Evolutionary conservation across 1,139 yeast genomes (phyloP), one percentile per base, ranked within the genome.

Genomic region (Blastobotrys raffinosifermentans): DNA sequence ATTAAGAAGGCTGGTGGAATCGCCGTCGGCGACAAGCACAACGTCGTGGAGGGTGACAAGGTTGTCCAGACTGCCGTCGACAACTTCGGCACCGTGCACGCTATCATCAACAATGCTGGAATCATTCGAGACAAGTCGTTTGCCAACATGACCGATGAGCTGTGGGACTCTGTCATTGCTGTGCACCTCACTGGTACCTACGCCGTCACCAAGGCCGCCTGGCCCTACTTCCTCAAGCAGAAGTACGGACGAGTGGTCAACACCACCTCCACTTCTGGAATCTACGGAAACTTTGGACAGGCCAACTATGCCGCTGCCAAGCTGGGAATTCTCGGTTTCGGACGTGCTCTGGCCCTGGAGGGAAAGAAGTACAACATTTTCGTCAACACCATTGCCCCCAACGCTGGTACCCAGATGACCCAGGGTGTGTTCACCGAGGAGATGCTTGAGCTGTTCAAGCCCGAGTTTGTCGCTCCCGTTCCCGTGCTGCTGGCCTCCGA

Each of bases 321-420:
- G 69, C 77, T 84, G 42, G 97, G 89, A 21, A 78, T 91, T 46
- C 65, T 87, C 37, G 96, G 96, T 23, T 75, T 91, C 54, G 72
- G 95, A 22, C 79, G 75, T 61, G 83, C 96, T 30, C 63, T 86
- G 47, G 96, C 97, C 18, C 70, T 83, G 49, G 98, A 91, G 67
- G 98, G 98, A 54, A 77, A 78, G 44, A 86, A 75, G 64, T 60
- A 69, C 57, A 79, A 81, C 58, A 85, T 91, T 53, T 71, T 72
- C 57, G 91, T 79, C 43, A 85, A 89, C 60, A 73, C 78, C 34
- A 81, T 87, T 61, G 97, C 97, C 32, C 98, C 98, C 43, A 96
- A 89, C 60, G 97, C 97, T 31, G 96, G 89, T 58, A 89, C 98
- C 35, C 91, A 94, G 46, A 91, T 91, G 98, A 91, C 97, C 22